These are phyloP conservation scores for Ogataea haglerorum DNA, from an alignment of 805 yeast species.

Conservation along the genomic window DNA sequence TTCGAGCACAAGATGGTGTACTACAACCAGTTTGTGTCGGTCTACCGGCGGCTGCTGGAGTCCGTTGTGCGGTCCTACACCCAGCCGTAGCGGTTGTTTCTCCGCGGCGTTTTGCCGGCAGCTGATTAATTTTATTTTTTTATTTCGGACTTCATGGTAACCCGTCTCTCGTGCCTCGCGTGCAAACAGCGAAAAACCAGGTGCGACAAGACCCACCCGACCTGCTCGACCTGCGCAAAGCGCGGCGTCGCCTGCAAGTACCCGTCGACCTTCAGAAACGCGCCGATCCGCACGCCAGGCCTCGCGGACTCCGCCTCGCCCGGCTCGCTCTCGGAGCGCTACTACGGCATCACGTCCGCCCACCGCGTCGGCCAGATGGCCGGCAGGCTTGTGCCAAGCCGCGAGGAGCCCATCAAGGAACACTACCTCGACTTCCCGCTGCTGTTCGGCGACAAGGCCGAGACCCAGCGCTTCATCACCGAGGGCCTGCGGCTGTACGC, in stretches of 20 bases:
- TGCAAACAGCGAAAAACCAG: slow-evolving; percentile 11
- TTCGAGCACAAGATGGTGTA: slow-evolving; percentile 2
- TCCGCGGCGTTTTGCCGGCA: no score
- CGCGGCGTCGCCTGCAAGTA: slow-evolving; percentile 4
- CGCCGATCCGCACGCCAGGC: slow-evolving; percentile 2
- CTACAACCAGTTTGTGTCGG: slow-evolving; percentile 10
- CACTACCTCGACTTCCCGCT: slow-evolving; percentile 1
- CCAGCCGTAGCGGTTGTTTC: no score
- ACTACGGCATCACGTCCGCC: slow-evolving; percentile 4
- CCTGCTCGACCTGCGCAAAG: slow-evolving; percentile 6
- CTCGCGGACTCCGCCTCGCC: background rate
- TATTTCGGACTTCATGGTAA: slow-evolving; percentile 5
- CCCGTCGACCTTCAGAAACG: slow-evolving; percentile 9
- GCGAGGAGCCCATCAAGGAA: background rate
- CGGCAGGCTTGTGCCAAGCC: background rate
- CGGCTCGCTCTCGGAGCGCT: background rate
- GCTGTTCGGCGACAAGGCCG: slow-evolving; percentile 4
- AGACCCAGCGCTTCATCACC: slow-evolving; percentile 4
- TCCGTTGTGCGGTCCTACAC: slow-evolving; percentile 4
- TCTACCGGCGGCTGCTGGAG: slow-evolving; percentile 9
- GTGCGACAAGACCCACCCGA: slow-evolving; percentile 10
- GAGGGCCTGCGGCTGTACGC: slow-evolving; percentile 2
- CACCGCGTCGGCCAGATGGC: background rate
- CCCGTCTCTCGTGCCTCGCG: slow-evolving; percentile 6
- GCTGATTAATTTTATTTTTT: background rate